These are phyloP conservation scores for Hibiscus syriacus DNA, from an alignment of 345 rosid species.

Conservation along the genomic window DNA sequence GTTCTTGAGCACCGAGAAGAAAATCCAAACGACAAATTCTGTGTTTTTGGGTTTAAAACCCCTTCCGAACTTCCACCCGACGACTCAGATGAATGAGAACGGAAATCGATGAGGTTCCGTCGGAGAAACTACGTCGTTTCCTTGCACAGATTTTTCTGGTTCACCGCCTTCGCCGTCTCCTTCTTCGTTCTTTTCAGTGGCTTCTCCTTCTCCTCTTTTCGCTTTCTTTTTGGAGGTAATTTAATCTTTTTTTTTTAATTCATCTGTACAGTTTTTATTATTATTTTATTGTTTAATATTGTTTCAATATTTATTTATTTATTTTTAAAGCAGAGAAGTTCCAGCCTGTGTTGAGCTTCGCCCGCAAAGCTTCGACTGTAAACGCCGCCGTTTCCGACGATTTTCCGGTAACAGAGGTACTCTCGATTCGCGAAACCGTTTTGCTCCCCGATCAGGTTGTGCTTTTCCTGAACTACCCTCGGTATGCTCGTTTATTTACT, in stretches of 20 bases:
- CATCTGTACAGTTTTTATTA: not conserved
- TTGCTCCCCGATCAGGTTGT: slow-evolving; percentile 57
- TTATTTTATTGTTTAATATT: not conserved
- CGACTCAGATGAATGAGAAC: slow-evolving; percentile 9
- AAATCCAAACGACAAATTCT: not conserved
- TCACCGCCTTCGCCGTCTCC: slow-evolving; percentile 40
- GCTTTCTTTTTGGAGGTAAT: slow-evolving; percentile 39
- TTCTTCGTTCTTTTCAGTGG: slow-evolving; percentile 36
- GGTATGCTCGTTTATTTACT: slow-evolving; percentile 29
- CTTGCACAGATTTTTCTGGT: slow-evolving; percentile 53
- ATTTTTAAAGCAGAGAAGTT: slow-evolving; percentile 54
- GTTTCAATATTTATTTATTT: no score
- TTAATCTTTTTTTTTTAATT: not conserved
- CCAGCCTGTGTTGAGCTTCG: slow-evolving; percentile 42
- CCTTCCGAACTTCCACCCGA: not conserved
- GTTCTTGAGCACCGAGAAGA: slow-evolving; percentile 13
- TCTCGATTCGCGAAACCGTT: slow-evolving; percentile 43
- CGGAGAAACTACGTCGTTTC: slow-evolving; percentile 36
- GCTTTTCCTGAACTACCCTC: slow-evolving; percentile 47
- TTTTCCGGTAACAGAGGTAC: slow-evolving; percentile 14
- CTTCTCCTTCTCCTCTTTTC: slow-evolving; percentile 34
- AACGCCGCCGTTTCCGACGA: slow-evolving; percentile 25
- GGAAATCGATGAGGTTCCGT: slow-evolving; percentile 37
- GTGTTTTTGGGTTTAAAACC: no score
- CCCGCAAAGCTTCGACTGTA: slow-evolving; percentile 27